Evolutionary conservation across 2,329 filamentous ascomycete species (phyloP).

Genomic region (Fusarium oxysporum): DNA sequence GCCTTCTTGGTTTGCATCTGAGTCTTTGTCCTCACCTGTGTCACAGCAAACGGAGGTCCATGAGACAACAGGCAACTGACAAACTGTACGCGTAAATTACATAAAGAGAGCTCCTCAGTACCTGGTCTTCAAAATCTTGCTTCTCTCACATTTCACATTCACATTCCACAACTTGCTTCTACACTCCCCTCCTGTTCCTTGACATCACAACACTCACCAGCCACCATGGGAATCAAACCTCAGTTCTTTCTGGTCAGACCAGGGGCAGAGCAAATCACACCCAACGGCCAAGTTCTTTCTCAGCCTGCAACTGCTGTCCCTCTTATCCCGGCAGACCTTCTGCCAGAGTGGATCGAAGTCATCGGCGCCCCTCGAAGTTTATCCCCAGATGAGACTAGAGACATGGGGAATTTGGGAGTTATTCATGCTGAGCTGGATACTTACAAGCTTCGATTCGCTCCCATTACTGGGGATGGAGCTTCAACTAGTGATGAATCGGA

Average conservation of each 20-base stretch:
- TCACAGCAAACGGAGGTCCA: slow-evolving; percentile 7
- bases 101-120: background rate
- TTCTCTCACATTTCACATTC: background rate
- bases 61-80: background rate
- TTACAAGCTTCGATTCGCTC: slow-evolving; percentile 35
- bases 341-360: slow-evolving; percentile 60
- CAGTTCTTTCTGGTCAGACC: slow-evolving; percentile 59
- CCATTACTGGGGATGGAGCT: background rate
- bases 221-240: slow-evolving; percentile 41
- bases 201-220: background rate
- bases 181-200: background rate
- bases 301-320: slow-evolving; percentile 58
- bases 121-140: background rate
- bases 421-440: slow-evolving; percentile 36
- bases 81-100: slow-evolving; percentile 2
- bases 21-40: slow-evolving; percentile 22
- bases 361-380: slow-evolving; percentile 58
- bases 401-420: slow-evolving; percentile 54
- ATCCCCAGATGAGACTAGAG: slow-evolving; percentile 51
- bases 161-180: background rate
- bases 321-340: slow-evolving; percentile 65
- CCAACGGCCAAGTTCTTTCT: slow-evolving; percentile 35
- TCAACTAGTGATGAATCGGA: slow-evolving; percentile 2
- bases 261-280: slow-evolving; percentile 39
- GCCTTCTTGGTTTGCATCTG: background rate